Conservation (phyloP, 1,139 yeast species). For the Candida sojae region DNA sequence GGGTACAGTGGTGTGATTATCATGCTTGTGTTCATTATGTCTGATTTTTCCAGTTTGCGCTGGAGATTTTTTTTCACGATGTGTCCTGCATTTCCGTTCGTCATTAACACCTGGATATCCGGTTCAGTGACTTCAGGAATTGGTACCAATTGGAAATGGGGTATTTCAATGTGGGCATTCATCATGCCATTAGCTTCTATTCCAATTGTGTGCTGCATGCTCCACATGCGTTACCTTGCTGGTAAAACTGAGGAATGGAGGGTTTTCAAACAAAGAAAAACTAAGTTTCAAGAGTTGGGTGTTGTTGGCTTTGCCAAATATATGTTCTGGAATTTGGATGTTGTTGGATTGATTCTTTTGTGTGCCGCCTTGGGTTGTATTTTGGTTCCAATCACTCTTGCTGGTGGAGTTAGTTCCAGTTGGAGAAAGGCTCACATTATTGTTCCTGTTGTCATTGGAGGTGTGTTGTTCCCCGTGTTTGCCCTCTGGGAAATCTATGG, state of each 20-base stretch:
- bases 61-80: constrained; percentile 69
- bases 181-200: constrained; percentile 38
- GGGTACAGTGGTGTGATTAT: constrained; percentile 70
- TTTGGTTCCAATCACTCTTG: constrained; percentile 41
- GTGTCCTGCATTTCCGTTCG: constrained; percentile 67
- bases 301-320: constrained; percentile 20
- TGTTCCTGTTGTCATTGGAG: constrained; percentile 41
- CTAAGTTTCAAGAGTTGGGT: constrained; percentile 27
- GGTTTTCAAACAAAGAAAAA: constrained; percentile 22
- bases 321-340: constrained; percentile 38
- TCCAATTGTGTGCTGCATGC: constrained; percentile 31
- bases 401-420: constrained; percentile 31
- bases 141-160: constrained; percentile 48
- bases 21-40: constrained; percentile 55
- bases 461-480: constrained; percentile 33
- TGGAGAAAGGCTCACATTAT: constrained; percentile 35
- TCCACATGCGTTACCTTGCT: constrained; percentile 38
- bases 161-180: constrained; percentile 44
- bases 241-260: constrained; percentile 37
- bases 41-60: constrained; percentile 67
- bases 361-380: constrained; percentile 36
- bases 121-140: constrained; percentile 52
- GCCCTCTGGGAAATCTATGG: constrained; percentile 31
- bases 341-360: constrained; percentile 33
- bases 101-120: constrained; percentile 76